These are phyloP conservation scores for Pittosporum tobira DNA, from an alignment of 129 eudicot species.

Conservation along the genomic window DNA sequence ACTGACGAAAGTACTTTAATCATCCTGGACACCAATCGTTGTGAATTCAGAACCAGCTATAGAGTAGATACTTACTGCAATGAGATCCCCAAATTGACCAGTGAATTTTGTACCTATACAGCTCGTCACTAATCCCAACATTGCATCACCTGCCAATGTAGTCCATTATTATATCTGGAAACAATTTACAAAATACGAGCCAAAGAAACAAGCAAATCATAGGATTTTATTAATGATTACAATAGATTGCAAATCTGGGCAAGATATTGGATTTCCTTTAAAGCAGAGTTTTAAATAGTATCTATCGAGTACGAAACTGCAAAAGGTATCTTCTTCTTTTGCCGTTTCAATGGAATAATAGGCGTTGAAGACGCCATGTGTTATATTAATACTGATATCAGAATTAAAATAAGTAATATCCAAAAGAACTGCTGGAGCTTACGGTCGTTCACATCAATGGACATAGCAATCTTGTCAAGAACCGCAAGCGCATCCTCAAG, in stretches of 20 bases:
- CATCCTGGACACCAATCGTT: background rate
- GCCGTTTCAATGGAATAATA: no score
- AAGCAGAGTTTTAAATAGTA: background rate
- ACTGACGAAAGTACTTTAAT: background rate
- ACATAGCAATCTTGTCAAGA: constrained; percentile 81
- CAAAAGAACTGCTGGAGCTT: constrained; percentile 18
- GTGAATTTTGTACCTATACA: constrained; percentile 90
- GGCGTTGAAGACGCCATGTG: no score
- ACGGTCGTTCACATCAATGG: constrained; percentile 88
- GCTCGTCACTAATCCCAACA: constrained; percentile 75
- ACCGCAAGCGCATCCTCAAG: constrained; percentile 89
- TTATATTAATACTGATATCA: no score
- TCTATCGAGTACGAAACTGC: no score
- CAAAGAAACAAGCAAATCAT: background rate
- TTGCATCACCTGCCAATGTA: no score
- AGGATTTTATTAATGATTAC: background rate
- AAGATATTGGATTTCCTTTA: background rate
- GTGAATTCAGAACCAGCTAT: background rate
- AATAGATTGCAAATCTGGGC: background rate
- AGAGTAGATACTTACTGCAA: constrained; percentile 56
- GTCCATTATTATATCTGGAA: background rate
- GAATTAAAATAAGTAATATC: background rate
- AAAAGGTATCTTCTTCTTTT: no score
- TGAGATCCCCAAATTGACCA: constrained; percentile 86
- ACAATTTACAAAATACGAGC: background rate